Evolutionary conservation across 1,139 yeast genomes (phyloP).

Genomic region (Kluyveromyces sp.): DNA sequence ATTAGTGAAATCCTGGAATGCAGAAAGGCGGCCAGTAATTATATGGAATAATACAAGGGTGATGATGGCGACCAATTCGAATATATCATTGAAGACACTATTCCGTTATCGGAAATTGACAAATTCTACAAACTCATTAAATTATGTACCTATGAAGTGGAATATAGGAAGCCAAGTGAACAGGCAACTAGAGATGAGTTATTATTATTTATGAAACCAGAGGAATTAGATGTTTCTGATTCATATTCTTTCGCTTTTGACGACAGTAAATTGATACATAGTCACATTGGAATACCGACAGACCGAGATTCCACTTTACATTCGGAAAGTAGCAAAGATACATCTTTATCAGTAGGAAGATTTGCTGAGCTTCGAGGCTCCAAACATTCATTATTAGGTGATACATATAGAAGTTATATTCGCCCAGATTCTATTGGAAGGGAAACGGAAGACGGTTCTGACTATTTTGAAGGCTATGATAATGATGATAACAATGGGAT

Average conservation of each 20-base stretch:
- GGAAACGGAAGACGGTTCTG: background rate
- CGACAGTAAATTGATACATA: background rate
- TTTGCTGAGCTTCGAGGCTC: background rate
- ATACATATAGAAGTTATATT: background rate
- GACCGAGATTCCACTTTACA: background rate
- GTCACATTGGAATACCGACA: background rate
- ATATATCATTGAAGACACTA: slow-evolving; percentile 63
- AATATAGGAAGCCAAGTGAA: slow-evolving; percentile 51
- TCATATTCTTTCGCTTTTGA: background rate
- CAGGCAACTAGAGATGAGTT: slow-evolving; percentile 43
- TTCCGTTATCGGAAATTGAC: slow-evolving; percentile 50
- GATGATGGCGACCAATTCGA: slow-evolving; percentile 89
- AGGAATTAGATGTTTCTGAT: background rate
- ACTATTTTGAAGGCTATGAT: slow-evolving; percentile 5
- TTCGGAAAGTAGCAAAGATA: background rate
- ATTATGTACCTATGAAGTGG: slow-evolving; percentile 70
- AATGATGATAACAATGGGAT: slow-evolving; percentile 15
- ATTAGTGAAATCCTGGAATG: slow-evolving; percentile 37
- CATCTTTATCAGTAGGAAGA: background rate
- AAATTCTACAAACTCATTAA: slow-evolving; percentile 56
- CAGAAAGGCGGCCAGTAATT: slow-evolving; percentile 44
- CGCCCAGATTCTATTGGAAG: background rate
- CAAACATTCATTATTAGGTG: background rate
- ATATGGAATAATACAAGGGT: slow-evolving; percentile 69
- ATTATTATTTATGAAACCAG: slow-evolving; percentile 35